phyloP scores from a whole-genome alignment of 108 stramenopile genomes.

The Cyclotella choctawhatcheeana region DNA sequence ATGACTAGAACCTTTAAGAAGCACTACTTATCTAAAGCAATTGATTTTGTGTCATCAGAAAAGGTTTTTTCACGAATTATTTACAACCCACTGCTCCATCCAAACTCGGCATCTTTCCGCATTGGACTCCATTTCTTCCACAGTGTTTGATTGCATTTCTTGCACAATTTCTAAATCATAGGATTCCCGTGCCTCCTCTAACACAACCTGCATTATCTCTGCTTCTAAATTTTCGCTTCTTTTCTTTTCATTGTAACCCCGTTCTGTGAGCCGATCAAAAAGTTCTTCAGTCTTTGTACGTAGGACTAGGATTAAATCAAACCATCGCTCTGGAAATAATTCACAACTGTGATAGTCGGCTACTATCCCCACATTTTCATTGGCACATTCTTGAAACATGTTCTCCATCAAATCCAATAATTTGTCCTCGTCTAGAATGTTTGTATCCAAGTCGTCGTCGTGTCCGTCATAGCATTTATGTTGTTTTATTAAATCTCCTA shows the following conservation, averaged over 20 bases:
- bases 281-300: slow-evolving; percentile 83
- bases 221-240: slow-evolving; percentile 90
- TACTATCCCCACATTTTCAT: slow-evolving; percentile 74
- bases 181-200: slow-evolving; percentile 89
- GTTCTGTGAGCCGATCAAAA: slow-evolving; percentile 85
- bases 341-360: slow-evolving; percentile 94
- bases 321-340: slow-evolving; percentile 97
- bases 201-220: slow-evolving; percentile 95
- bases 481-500: slow-evolving; percentile 79
- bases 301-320: slow-evolving; percentile 93
- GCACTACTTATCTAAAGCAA: too few species aligned
- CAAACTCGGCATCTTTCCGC: slow-evolving; percentile 71
- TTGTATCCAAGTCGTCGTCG: slow-evolving; percentile 87
- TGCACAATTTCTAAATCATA: slow-evolving; percentile 92
- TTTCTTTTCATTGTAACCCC: slow-evolving; percentile 91
- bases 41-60: too few species aligned
- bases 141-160: slow-evolving; percentile 80
- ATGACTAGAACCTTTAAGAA: too few species aligned
- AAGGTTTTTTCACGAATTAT: slow-evolving; percentile 56
- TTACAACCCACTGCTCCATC: slow-evolving; percentile 76
- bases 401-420: slow-evolving; percentile 85
- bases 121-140: slow-evolving; percentile 86
- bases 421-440: slow-evolving; percentile 93
- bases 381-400: slow-evolving; percentile 69
- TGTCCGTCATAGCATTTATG: slow-evolving; percentile 85